phyloP scores from a whole-genome alignment of 1,139 yeast species.

The Taphrina sp. region DNA sequence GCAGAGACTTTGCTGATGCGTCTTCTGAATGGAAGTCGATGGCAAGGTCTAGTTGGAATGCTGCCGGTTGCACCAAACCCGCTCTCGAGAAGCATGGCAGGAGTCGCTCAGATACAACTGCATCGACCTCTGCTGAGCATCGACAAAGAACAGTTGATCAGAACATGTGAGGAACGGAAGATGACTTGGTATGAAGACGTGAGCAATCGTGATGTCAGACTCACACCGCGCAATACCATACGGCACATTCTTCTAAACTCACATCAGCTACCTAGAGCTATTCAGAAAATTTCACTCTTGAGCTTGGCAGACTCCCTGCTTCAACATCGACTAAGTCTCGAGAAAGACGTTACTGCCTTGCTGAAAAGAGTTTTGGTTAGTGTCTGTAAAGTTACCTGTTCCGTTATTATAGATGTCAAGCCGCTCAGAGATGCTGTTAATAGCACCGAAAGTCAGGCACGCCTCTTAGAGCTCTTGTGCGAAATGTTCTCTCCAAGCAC shows the following conservation, averaged over 20 bases:
- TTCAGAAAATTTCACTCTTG: slow-evolving; percentile 29
- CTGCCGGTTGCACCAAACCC: slow-evolving; percentile 38
- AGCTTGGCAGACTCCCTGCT: too few species aligned
- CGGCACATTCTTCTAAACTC: slow-evolving; percentile 39
- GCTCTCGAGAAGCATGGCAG: slow-evolving; percentile 38
- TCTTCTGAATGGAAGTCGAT: slow-evolving; percentile 54
- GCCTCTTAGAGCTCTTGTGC: too few species aligned
- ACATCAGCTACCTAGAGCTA: slow-evolving; percentile 38
- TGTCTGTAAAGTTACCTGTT: too few species aligned
- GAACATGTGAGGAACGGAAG: slow-evolving; percentile 49
- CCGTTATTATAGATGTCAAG: too few species aligned
- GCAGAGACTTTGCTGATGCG: slow-evolving; percentile 66
- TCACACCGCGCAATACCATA: slow-evolving; percentile 58
- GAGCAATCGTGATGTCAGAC: slow-evolving; percentile 56
- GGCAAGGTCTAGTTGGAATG: slow-evolving; percentile 58
- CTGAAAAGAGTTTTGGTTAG: too few species aligned
- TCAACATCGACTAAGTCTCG: too few species aligned
- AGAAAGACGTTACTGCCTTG: too few species aligned
- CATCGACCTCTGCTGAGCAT: slow-evolving; percentile 57
- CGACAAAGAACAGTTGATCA: slow-evolving; percentile 50
- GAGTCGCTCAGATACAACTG: slow-evolving; percentile 40
- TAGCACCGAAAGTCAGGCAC: too few species aligned
- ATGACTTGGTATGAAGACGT: slow-evolving; percentile 67
- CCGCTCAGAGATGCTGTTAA: too few species aligned
- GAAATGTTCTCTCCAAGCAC: too few species aligned